phyloP scores from a whole-genome alignment of 2,329 filamentous ascomycete species.

The Verticillium dahliae region DNA sequence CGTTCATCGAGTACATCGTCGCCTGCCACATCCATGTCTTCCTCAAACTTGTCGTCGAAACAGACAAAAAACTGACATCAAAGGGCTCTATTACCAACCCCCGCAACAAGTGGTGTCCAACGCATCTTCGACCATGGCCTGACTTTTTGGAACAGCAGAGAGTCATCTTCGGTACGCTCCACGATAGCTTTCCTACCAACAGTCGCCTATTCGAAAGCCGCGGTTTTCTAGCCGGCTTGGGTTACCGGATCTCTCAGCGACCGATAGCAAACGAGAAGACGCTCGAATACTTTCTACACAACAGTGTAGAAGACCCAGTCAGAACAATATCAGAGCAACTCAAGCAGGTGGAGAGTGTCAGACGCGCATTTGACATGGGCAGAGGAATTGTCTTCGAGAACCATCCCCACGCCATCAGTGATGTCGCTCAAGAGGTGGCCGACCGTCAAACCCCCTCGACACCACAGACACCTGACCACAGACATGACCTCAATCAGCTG shows the following conservation, averaged over 20 bases:
- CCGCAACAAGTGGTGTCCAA: slow-evolving; percentile 19
- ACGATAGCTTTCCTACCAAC: slow-evolving; percentile 13
- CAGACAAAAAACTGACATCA: slow-evolving; percentile 15
- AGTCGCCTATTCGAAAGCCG: slow-evolving; percentile 18
- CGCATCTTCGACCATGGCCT: slow-evolving; percentile 18
- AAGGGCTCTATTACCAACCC: slow-evolving; percentile 21
- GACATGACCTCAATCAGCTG: slow-evolving; percentile 12
- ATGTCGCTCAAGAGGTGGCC: slow-evolving; percentile 19
- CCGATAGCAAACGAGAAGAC: slow-evolving; percentile 18
- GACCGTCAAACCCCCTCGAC: slow-evolving; percentile 14
- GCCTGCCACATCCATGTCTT: slow-evolving; percentile 20
- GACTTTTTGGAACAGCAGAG: slow-evolving; percentile 20
- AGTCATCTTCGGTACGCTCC: slow-evolving; percentile 14
- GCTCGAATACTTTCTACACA: slow-evolving; percentile 21
- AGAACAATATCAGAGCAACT: slow-evolving; percentile 21
- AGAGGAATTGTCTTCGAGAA: slow-evolving; percentile 25
- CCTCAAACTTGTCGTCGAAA: slow-evolving; percentile 17
- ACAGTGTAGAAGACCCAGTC: slow-evolving; percentile 22
- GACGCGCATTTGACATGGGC: slow-evolving; percentile 16
- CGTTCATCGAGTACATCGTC: slow-evolving; percentile 22
- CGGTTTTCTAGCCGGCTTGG: slow-evolving; percentile 15
- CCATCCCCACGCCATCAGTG: slow-evolving; percentile 18
- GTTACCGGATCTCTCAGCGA: slow-evolving; percentile 11
- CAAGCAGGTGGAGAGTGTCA: slow-evolving; percentile 12
- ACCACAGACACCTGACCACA: slow-evolving; percentile 1